Conservation (phyloP, 805 yeast genomes). For the Candida sithepensis region DNA sequence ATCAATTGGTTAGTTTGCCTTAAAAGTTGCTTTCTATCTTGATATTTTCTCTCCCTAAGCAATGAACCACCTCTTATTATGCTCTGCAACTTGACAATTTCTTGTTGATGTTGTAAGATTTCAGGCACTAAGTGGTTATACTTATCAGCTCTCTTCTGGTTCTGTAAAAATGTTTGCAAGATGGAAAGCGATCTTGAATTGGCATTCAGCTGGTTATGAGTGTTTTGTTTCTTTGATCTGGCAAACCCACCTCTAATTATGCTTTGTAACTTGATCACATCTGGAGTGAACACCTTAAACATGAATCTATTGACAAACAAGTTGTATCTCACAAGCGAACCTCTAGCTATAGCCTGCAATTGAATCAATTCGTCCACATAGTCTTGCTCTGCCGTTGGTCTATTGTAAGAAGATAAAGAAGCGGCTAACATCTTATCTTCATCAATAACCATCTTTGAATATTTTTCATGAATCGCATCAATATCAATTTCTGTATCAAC, state of each 20-base stretch:
- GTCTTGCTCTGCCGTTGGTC: conserved; percentile 3
- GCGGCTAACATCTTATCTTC: conserved; percentile 18
- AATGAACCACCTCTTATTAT: conserved; percentile 31
- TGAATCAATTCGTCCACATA: conserved; percentile 20
- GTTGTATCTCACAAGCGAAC: conserved; percentile 60
- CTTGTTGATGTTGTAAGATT: conserved; percentile 15
- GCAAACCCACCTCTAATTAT: conserved; percentile 46
- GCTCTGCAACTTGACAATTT: conserved; percentile 33
- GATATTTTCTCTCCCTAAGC: conserved; percentile 16
- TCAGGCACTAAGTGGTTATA: conserved; percentile 13
- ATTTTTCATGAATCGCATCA: conserved; percentile 29
- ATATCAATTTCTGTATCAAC: conserved; percentile 21
- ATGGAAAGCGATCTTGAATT: conserved; percentile 32
- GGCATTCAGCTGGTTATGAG: conserved; percentile 9
- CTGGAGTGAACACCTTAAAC: conserved; percentile 52
- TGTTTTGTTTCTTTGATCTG: conserved; percentile 24
- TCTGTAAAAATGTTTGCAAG: conserved; percentile 39
- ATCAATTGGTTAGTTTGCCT: conserved; percentile 23
- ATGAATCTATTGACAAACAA: conserved; percentile 62
- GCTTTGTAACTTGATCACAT: conserved; percentile 46
- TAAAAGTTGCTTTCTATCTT: conserved; percentile 16
- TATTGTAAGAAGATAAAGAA: neutral
- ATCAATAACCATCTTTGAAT: conserved; percentile 19
- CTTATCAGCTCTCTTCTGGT: conserved; percentile 21
- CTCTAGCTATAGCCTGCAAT: conserved; percentile 70